These are phyloP conservation scores for Aspergillus ostianus DNA, from an alignment of 495 filamentous ascomycete genomes.

Conservation along the genomic window DNA sequence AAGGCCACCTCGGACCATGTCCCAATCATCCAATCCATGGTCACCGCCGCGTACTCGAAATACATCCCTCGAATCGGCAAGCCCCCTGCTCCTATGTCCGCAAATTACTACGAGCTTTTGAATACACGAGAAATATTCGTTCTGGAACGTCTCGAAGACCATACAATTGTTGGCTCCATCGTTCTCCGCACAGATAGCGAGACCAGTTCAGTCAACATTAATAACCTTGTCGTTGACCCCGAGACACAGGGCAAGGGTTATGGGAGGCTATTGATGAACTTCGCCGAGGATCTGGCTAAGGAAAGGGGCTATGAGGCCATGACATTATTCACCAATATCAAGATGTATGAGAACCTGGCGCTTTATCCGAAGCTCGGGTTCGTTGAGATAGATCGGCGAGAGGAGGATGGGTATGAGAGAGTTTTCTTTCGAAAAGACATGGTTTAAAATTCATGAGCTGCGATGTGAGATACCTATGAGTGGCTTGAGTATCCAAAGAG, in stretches of 20 bases:
- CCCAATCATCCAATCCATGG: slow-evolving; percentile 26
- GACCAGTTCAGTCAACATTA: slow-evolving; percentile 18
- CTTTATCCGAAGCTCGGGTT: slow-evolving; percentile 36
- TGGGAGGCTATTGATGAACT: slow-evolving; percentile 26
- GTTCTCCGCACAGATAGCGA: slow-evolving; percentile 10
- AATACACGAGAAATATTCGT: slow-evolving; percentile 17
- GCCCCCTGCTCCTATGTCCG: slow-evolving; percentile 33
- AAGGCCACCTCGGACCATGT: slow-evolving; percentile 26
- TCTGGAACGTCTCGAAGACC: slow-evolving; percentile 7
- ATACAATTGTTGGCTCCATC: slow-evolving; percentile 16
- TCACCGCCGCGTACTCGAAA: slow-evolving; percentile 33
- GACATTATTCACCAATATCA: slow-evolving; percentile 36
- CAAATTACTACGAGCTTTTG: slow-evolving; percentile 25
- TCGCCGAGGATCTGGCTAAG: slow-evolving; percentile 15
- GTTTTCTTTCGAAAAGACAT: slow-evolving; percentile 30
- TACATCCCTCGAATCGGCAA: slow-evolving; percentile 39
- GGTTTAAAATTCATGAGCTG: not conserved
- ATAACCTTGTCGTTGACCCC: slow-evolving; percentile 34
- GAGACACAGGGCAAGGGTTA: slow-evolving; percentile 30
- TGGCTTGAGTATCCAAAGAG: not conserved
- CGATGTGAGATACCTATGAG: not conserved
- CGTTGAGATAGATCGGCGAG: slow-evolving; percentile 26
- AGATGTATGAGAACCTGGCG: slow-evolving; percentile 38
- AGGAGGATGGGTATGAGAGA: slow-evolving; percentile 33
- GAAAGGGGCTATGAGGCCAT: slow-evolving; percentile 12